These are phyloP conservation scores for Silybum marianum DNA, from an alignment of 129 eudicot genomes.

Conservation along the genomic window DNA sequence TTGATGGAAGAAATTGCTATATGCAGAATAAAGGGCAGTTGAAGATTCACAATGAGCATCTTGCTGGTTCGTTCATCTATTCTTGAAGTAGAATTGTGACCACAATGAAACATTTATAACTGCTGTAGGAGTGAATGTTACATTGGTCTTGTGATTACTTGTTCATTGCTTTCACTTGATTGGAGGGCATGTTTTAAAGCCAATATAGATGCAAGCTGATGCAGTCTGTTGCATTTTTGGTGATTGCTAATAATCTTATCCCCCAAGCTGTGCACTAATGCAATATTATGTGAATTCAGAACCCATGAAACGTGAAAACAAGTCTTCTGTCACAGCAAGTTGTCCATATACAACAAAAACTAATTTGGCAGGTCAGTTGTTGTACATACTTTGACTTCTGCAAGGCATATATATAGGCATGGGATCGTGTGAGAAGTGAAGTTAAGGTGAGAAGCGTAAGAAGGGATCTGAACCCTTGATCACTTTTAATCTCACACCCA, in stretches of 20 bases:
- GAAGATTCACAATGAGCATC: slow-evolving; percentile 30
- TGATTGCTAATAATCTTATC: not conserved
- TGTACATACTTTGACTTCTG: slow-evolving; percentile 4
- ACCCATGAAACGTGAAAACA: slow-evolving; percentile 12
- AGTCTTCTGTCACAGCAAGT: slow-evolving; percentile 13
- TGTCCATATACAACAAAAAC: slow-evolving; percentile 10
- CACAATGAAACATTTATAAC: slow-evolving; percentile 17
- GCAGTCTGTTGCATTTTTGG: slow-evolving; percentile 13
- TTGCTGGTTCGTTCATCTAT: slow-evolving; percentile 41
- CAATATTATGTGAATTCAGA: slow-evolving; percentile 20
- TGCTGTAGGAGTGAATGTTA: not conserved
- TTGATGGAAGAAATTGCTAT: slow-evolving; percentile 24
- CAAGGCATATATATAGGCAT: slow-evolving; percentile 4
- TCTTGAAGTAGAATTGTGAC: slow-evolving; percentile 1
- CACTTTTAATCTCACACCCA: too few species aligned
- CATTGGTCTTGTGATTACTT: not conserved
- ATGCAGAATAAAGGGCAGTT: slow-evolving; percentile 23
- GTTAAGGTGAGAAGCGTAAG: too few species aligned
- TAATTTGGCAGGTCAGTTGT: not conserved
- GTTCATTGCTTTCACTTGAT: not conserved
- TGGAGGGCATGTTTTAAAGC: not conserved
- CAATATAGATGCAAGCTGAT: slow-evolving; percentile 5
- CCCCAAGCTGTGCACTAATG: not conserved
- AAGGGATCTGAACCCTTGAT: too few species aligned
- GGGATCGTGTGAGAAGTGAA: too few species aligned